Conservation (phyloP, 2,329 filamentous ascomycete species). For the Sodiomyces alkalinus region DNA sequence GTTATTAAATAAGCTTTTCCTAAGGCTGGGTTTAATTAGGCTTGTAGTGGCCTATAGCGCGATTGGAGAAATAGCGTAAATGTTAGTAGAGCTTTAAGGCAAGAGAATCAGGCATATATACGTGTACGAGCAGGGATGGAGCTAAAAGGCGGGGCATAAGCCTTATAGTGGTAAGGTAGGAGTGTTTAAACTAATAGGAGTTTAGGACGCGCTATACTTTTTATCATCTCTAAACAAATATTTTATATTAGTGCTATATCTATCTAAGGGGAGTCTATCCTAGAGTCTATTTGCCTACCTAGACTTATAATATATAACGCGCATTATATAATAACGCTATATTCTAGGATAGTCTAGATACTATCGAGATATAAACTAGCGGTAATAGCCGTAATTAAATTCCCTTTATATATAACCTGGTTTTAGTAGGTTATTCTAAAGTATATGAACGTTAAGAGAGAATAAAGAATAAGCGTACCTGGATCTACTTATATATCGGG, state of each 20-base stretch:
- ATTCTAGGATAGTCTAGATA: slow-evolving; percentile 29
- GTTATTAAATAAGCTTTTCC: slow-evolving; percentile 21
- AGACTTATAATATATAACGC: slow-evolving; percentile 28
- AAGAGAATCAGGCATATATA: too few species aligned
- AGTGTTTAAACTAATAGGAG: too few species aligned
- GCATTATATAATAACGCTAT: slow-evolving; percentile 24
- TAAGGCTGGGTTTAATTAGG: slow-evolving; percentile 18
- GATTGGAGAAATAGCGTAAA: too few species aligned
- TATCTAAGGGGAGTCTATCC: too few species aligned
- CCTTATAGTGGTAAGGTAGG: too few species aligned
- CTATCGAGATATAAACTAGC: slow-evolving; percentile 28
- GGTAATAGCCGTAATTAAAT: slow-evolving; percentile 36
- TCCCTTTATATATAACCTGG: slow-evolving; percentile 22
- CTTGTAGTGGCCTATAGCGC: slow-evolving; percentile 20
- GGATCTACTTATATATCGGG: slow-evolving; percentile 40
- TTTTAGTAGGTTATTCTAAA: not conserved
- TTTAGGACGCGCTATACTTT: slow-evolving; percentile 29
- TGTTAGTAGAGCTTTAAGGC: too few species aligned
- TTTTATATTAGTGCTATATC: slow-evolving; percentile 13
- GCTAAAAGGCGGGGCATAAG: too few species aligned
- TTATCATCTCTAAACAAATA: slow-evolving; percentile 23
- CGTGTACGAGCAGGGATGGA: too few species aligned
- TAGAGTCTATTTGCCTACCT: too few species aligned
- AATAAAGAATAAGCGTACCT: slow-evolving; percentile 16
- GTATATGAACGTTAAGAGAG: not conserved